Base-by-base conservation (phyloP, 139 green algal genomes). In the Deuterostichococcus epilithicus region DNA sequence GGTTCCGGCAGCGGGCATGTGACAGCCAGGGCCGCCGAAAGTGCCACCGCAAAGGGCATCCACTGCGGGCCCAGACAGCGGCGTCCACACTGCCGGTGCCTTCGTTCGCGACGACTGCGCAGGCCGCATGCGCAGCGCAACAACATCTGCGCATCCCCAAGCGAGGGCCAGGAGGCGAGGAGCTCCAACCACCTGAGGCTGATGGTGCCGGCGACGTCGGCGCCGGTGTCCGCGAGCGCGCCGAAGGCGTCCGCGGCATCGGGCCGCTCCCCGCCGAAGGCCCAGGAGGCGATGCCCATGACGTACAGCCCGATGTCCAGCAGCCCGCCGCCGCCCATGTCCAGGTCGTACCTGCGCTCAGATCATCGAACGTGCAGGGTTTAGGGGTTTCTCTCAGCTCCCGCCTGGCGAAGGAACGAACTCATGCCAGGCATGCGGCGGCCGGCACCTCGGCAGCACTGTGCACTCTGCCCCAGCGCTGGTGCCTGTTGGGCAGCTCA, bases 181-280 rank as follows among this genome's bases (percentile, higher is more conserved):
- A 66, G 30, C 73, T 72, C 45, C 45, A 60, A 30, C 59, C 38
- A 78, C 74, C 70, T 78, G 26, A 78, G 74, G 74, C 63, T 78
- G 36, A 78, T 67, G 35, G 70, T 65, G 37, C 74, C 38, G 44
- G 52, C 30, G 26, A 18, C 45, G 59, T 78, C 74, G 30, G 70
- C 74, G 8, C 74, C 74, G 34, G 58, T 66, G 36, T 39, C 33
- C 35, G 70, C 52, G 2, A 77, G 45, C 74, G 38, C 60, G 37
- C 35, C 59, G 35, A 72, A 44, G 60, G 60, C 74, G 26, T 72
- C 74, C 15, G 38, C 60, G 25, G 45, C 58, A 36, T 39, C 58
- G 15, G 59, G 68, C 37, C 70, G 59, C 63, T 34, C 39, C 13
- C 73, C 80, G 36, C 77, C 76, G 76, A 89, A 89, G 13, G 82